Conservation (phyloP, 2,329 filamentous ascomycete species). For the Domatiomyces globalis region DNA sequence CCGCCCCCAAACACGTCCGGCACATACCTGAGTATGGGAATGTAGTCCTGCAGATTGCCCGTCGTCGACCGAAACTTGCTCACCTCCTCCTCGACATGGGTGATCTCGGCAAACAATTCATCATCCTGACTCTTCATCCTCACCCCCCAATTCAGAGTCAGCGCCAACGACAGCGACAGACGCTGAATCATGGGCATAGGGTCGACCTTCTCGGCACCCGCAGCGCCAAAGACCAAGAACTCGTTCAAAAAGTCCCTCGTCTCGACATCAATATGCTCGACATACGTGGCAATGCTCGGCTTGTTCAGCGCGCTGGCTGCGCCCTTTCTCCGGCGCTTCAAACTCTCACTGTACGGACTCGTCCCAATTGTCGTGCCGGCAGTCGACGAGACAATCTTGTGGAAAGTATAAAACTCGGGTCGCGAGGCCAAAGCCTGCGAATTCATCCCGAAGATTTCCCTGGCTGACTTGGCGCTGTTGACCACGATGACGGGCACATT, state of each 20-base stretch:
- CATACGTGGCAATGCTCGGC: conserved; percentile 48
- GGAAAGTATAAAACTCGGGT: conserved; percentile 46
- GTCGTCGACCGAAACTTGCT: conserved; percentile 46
- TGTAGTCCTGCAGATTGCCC: conserved; percentile 48
- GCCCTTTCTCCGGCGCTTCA: conserved; percentile 51
- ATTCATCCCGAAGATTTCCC: conserved; percentile 38
- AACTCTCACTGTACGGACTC: conserved; percentile 49
- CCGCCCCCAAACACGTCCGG: conserved; percentile 41
- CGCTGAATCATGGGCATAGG: conserved; percentile 57
- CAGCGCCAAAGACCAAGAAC: conserved; percentile 42
- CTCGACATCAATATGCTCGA: conserved; percentile 49
- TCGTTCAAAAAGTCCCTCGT: conserved; percentile 50
- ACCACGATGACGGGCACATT: conserved; percentile 44
- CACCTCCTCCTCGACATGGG: conserved; percentile 48
- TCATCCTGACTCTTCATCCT: conserved; percentile 47
- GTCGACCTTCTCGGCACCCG: conserved; percentile 42
- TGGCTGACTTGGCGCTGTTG: conserved; percentile 40
- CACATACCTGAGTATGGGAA: conserved; percentile 45
- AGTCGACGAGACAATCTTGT: conserved; percentile 38
- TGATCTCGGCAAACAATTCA: conserved; percentile 48
- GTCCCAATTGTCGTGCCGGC: conserved; percentile 56
- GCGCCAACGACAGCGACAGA: conserved; percentile 45
- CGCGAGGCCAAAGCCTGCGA: conserved; percentile 41
- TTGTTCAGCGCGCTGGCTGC: conserved; percentile 53
- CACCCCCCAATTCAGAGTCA: conserved; percentile 54